Evolutionary conservation across 2,329 filamentous ascomycete genomes (phyloP).

Genomic region (Microcyclospora pomicola): DNA sequence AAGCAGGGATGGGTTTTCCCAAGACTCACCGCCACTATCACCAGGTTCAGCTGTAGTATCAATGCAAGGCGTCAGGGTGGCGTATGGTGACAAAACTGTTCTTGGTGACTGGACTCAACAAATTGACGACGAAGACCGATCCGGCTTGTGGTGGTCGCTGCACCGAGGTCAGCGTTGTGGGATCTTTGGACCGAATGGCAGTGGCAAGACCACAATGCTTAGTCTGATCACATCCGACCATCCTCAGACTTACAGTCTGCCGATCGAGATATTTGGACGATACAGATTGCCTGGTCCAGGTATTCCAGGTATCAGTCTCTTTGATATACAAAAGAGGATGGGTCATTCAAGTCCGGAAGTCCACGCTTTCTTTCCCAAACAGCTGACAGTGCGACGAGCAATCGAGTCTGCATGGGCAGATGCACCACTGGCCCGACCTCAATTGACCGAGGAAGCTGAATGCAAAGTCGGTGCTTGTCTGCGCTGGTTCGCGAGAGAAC

Average conservation of each 20-base stretch:
- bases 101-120: constrained; percentile 67
- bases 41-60: constrained; percentile 63
- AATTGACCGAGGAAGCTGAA: constrained; percentile 43
- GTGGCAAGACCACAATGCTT: constrained; percentile 88
- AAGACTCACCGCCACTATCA: constrained; percentile 10
- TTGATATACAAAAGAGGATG: constrained; percentile 79
- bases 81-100: constrained; percentile 63
- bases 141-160: constrained; percentile 70
- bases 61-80: constrained; percentile 72
- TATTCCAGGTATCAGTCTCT: constrained; percentile 66
- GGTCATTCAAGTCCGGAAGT: constrained; percentile 92
- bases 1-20: constrained; percentile 19
- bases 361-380: constrained; percentile 78
- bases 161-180: constrained; percentile 77
- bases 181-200: constrained; percentile 83
- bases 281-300: constrained; percentile 64
- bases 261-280: constrained; percentile 72
- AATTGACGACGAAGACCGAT: constrained; percentile 30
- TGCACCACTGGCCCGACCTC: constrained; percentile 62
- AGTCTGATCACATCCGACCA: constrained; percentile 92
- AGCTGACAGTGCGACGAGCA: constrained; percentile 56
- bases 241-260: constrained; percentile 81
- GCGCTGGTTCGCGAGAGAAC: constrained; percentile 62
- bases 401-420: constrained; percentile 84
- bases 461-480: constrained; percentile 55